Evolutionary conservation across 1,284 basidiomycete species (phyloP).

Genomic region (Malassezia cuniculi): DNA sequence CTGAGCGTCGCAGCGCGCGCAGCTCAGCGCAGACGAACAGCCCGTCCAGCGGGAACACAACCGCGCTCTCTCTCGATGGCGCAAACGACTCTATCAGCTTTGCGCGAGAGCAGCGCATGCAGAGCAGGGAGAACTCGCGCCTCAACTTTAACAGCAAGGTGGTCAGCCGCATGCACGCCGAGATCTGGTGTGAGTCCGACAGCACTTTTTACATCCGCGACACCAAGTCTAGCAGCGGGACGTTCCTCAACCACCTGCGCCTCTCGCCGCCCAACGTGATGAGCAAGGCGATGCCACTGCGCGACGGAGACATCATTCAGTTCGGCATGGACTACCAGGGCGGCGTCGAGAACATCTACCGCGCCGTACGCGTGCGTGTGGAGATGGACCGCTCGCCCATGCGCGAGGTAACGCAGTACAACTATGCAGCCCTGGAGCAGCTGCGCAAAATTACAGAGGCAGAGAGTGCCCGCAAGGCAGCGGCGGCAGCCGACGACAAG

Average conservation of each 20-base stretch:
- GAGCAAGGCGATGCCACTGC: conserved; percentile 59
- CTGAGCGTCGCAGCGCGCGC: conserved; percentile 51
- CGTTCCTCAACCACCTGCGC: conserved; percentile 88
- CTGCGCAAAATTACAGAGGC: conserved; percentile 57
- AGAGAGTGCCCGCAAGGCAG: conserved; percentile 6
- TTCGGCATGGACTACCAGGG: conserved; percentile 97
- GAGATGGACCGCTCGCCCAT: conserved; percentile 76
- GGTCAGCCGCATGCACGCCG: conserved; percentile 83
- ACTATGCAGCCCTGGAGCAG: conserved; percentile 68
- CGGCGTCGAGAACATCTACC: conserved; percentile 90
- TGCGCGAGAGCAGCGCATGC: conserved; percentile 18
- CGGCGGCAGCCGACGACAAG: not conserved
- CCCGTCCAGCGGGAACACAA: too few species aligned
- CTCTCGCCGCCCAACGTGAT: conserved; percentile 72
- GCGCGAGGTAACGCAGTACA: conserved; percentile 76
- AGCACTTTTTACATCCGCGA: conserved; percentile 74
- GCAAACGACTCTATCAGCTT: not conserved
- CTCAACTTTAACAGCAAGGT: conserved; percentile 92
- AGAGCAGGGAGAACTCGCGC: conserved; percentile 29
- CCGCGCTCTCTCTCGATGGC: conserved; percentile 4
- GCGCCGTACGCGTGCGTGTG: conserved; percentile 90
- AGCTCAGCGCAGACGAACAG: too few species aligned
- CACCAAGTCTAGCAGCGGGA: conserved; percentile 78
- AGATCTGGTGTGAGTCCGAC: conserved; percentile 65
- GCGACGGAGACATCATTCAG: conserved; percentile 88